A percentile compares a stretch with the other conserved stretches of the same genome.
Evolutionary conservation across 805 yeast species (phyloP).

Genomic region (Metschnikowia baotianmanensis): DNA sequence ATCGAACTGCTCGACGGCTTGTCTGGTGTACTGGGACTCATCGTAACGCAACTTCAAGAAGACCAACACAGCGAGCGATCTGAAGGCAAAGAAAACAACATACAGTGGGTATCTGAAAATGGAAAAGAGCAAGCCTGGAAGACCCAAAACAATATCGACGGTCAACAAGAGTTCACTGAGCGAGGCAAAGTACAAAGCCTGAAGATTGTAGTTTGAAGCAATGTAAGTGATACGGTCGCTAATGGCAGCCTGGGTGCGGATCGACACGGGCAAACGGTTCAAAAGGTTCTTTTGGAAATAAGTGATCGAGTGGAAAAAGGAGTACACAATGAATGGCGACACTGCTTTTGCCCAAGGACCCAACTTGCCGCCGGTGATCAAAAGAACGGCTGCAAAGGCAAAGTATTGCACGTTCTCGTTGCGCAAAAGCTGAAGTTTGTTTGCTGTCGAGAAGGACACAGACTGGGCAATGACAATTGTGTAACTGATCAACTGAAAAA

Average conservation of each 20-base stretch:
- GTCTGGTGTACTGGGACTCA: constrained; percentile 30
- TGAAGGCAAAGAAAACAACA: constrained; percentile 30
- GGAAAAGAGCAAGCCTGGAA: constrained; percentile 27
- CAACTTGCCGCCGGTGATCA: constrained; percentile 27
- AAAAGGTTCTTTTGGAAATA: constrained; percentile 39
- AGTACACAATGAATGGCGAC: constrained; percentile 35
- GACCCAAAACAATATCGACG: constrained; percentile 23
- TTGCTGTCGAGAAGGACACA: constrained; percentile 33
- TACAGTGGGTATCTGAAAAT: constrained; percentile 24
- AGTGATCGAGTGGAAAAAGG: constrained; percentile 36
- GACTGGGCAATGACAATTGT: constrained; percentile 61
- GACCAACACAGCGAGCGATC: constrained; percentile 32
- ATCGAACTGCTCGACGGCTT: constrained; percentile 47
- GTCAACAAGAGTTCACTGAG: constrained; percentile 33
- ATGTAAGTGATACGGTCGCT: constrained; percentile 30
- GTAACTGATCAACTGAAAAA: constrained; percentile 58
- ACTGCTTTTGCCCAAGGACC: constrained; percentile 40
- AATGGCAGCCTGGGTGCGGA: constrained; percentile 28
- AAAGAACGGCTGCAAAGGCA: constrained; percentile 30
- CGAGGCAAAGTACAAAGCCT: constrained; percentile 39
- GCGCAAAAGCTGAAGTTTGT: constrained; percentile 22
- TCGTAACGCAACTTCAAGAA: constrained; percentile 38
- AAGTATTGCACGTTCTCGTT: constrained; percentile 45
- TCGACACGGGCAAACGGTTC: constrained; percentile 30
- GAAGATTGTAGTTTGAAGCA: constrained; percentile 32